A percentile compares a stretch with the other conserved stretches of the same genome.
These are phyloP conservation scores for Testicularia cyperi DNA, from an alignment of 1,284 basidiomycete genomes.

Conservation along the genomic window DNA sequence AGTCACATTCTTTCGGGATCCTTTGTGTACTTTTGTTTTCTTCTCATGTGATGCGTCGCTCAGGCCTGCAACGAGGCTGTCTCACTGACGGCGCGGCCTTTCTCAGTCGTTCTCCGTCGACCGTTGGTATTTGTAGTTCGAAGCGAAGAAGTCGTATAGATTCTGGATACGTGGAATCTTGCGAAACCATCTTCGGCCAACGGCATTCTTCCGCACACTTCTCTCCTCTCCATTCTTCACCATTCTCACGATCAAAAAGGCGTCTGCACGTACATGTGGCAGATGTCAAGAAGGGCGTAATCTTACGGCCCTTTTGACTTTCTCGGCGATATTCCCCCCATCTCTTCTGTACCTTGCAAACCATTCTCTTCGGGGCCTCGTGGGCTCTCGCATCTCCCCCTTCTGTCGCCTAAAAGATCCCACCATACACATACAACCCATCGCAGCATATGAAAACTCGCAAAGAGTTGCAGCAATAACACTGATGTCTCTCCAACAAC, in stretches of 20 bases:
- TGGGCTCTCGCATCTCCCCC: not conserved
- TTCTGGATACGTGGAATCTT: conserved; percentile 29
- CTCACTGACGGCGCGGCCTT: conserved; percentile 14
- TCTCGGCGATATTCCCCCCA: too few relatives aligned
- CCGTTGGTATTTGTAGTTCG: not conserved
- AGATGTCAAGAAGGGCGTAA: conserved; percentile 16
- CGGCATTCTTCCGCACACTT: not conserved
- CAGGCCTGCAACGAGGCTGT: conserved; percentile 13
- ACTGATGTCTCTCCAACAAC: conserved; percentile 30
- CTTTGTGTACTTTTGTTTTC: conserved; percentile 43
- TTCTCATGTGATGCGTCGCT: conserved; percentile 13
- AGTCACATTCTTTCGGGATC: conserved; percentile 34
- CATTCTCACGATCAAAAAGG: conserved; percentile 36
- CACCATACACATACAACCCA: conserved; percentile 29
- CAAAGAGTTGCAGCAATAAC: conserved; percentile 40
- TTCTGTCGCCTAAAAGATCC: conserved; percentile 12
- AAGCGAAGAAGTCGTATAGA: conserved; percentile 10
- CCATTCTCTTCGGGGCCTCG: not conserved
- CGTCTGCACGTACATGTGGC: conserved; percentile 7
- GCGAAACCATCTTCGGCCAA: too few relatives aligned
- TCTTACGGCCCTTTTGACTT: too few relatives aligned
- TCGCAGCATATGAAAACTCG: conserved; percentile 43
- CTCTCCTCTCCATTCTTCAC: not conserved
- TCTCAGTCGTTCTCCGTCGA: not conserved
- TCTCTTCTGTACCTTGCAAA: too few relatives aligned